Evolutionary conservation across 2,329 filamentous ascomycete genomes (phyloP).

Genomic region (Orbilia javanica): DNA sequence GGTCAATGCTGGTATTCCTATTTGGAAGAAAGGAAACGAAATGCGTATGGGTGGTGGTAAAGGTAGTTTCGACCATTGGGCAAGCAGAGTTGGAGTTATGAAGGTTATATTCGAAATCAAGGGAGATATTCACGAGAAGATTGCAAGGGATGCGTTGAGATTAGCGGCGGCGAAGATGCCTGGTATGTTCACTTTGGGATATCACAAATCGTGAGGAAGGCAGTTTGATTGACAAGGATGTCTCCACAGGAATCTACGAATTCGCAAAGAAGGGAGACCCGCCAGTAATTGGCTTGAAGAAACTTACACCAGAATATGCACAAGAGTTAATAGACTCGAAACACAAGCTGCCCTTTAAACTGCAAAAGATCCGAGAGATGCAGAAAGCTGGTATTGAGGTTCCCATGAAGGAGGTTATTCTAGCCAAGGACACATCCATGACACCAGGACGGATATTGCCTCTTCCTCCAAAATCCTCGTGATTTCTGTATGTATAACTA

Average conservation of each 20-base stretch:
- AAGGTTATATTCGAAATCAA: slow-evolving; percentile 93
- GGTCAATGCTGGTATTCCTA: slow-evolving; percentile 90
- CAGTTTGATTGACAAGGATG: neutral
- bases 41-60: slow-evolving; percentile 99
- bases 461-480: neutral
- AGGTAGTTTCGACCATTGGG: slow-evolving; percentile 97
- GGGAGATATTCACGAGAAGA: slow-evolving; percentile 92
- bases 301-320: slow-evolving; percentile 81
- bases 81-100: slow-evolving; percentile 87
- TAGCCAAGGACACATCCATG: slow-evolving; percentile 51
- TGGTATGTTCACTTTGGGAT: slow-evolving; percentile 69
- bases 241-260: slow-evolving; percentile 78
- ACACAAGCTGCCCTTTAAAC: slow-evolving; percentile 64
- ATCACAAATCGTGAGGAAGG: neutral
- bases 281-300: slow-evolving; percentile 91
- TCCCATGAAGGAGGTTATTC: slow-evolving; percentile 41
- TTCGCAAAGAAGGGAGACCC: slow-evolving; percentile 94
- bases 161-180: slow-evolving; percentile 95
- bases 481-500: slow-evolving; percentile 21
- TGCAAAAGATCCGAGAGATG: slow-evolving; percentile 79
- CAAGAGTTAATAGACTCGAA: slow-evolving; percentile 73
- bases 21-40: slow-evolving; percentile 95
- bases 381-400: slow-evolving; percentile 65
- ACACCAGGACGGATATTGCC: slow-evolving; percentile 57
- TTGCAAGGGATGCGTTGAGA: slow-evolving; percentile 91